Evolutionary conservation across 495 filamentous ascomycete genomes (phyloP).

Genomic region (Xylaria cubensis): DNA sequence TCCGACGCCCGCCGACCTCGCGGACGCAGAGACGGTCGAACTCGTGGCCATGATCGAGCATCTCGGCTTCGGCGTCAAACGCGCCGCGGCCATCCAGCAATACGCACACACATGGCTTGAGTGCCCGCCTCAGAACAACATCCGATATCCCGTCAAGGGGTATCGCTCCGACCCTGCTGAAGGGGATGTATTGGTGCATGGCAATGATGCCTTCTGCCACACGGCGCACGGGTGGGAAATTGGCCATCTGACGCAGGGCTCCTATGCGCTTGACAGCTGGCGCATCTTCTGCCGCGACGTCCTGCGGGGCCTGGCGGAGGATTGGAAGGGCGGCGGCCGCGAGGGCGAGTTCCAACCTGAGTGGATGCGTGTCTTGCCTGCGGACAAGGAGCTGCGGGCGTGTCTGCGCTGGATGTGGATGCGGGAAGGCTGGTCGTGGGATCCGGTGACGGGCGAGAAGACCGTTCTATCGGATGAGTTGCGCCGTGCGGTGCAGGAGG

Average conservation of each 20-base stretch:
- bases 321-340: conserved; percentile 63
- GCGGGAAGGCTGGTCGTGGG: conserved; percentile 83
- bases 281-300: conserved; percentile 90
- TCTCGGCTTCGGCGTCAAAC: conserved; percentile 73
- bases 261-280: conserved; percentile 91
- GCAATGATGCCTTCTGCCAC: conserved; percentile 10
- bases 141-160: conserved; percentile 68
- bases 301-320: conserved; percentile 65
- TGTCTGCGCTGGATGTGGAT: conserved; percentile 93
- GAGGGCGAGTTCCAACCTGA: conserved; percentile 64
- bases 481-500: conserved; percentile 63
- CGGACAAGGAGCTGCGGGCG: conserved; percentile 88
- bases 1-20: conserved; percentile 70
- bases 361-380: conserved; percentile 85
- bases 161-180: conserved; percentile 68
- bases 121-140: conserved; percentile 64
- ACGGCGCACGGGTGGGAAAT: conserved; percentile 74
- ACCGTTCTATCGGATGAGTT: conserved; percentile 61
- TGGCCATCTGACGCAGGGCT: conserved; percentile 84
- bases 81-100: conserved; percentile 56
- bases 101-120: conserved; percentile 75
- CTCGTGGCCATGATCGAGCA: conserved; percentile 69
- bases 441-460: conserved; percentile 71
- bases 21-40: conserved; percentile 61
- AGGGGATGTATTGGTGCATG: not conserved